phyloP scores from a whole-genome alignment of 2,329 filamentous ascomycete genomes.

The Amphichorda felina region DNA sequence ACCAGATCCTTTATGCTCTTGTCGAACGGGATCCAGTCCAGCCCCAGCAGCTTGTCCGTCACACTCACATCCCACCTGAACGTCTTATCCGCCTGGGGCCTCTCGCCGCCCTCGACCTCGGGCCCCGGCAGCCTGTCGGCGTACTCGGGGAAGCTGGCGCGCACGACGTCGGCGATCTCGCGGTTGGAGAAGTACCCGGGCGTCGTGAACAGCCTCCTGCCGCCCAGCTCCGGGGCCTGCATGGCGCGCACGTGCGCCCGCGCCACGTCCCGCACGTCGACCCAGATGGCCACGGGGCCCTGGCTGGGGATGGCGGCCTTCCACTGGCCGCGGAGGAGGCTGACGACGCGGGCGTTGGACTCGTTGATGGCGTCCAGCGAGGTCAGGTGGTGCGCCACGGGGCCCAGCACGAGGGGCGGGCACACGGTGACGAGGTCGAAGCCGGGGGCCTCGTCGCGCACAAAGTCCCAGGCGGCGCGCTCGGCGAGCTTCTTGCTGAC shows the following conservation, averaged over 20 bases:
- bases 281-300: constrained; percentile 31
- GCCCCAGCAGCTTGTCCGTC: constrained; percentile 46
- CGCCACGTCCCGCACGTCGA: constrained; percentile 46
- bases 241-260: constrained; percentile 39
- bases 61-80: constrained; percentile 46
- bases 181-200: constrained; percentile 34
- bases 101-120: constrained; percentile 29
- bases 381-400: constrained; percentile 24
- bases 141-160: constrained; percentile 37
- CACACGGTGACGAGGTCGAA: constrained; percentile 33
- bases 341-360: constrained; percentile 34
- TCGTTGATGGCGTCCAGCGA: constrained; percentile 24
- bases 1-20: constrained; percentile 51
- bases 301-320: constrained; percentile 27
- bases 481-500: constrained; percentile 23
- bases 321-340: constrained; percentile 37
- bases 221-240: constrained; percentile 33
- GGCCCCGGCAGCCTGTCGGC: constrained; percentile 31
- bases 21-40: constrained; percentile 51
- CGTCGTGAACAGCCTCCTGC: constrained; percentile 37
- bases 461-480: constrained; percentile 19
- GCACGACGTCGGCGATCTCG: constrained; percentile 28
- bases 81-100: constrained; percentile 23
- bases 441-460: constrained; percentile 9
- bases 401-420: constrained; percentile 32